Conservation (phyloP, 108 stramenopile species). For the Skeletonema grethae region DNA sequence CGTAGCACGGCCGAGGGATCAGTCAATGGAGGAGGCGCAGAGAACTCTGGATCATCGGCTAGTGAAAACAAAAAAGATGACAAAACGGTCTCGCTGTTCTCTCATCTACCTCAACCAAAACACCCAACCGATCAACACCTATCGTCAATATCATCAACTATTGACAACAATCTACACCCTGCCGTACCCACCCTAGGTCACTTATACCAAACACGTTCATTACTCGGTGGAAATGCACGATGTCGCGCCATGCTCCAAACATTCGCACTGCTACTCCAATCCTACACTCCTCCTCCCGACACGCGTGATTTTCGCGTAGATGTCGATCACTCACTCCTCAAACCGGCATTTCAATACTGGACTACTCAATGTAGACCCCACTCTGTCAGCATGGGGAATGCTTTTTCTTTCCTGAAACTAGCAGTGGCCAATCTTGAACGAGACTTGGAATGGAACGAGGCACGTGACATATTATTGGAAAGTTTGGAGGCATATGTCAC, state of each 20-base stretch:
- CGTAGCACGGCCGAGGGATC: slow-evolving; percentile 8
- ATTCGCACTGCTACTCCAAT: slow-evolving; percentile 68
- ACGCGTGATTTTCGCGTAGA: slow-evolving; percentile 72
- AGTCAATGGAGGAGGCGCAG: slow-evolving; percentile 7
- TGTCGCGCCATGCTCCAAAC: slow-evolving; percentile 91
- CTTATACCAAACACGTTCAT: slow-evolving; percentile 77
- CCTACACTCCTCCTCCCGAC: slow-evolving; percentile 60
- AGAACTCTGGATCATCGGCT: neutral
- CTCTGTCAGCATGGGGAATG: slow-evolving; percentile 96
- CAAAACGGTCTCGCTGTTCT: slow-evolving; percentile 77
- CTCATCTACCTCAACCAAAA: slow-evolving; percentile 84
- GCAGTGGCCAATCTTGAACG: slow-evolving; percentile 88
- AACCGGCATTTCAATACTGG: slow-evolving; percentile 91
- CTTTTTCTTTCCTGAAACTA: slow-evolving; percentile 88
- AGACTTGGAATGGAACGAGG: slow-evolving; percentile 78
- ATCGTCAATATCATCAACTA: slow-evolving; percentile 17
- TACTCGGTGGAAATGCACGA: slow-evolving; percentile 89
- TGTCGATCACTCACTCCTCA: slow-evolving; percentile 81
- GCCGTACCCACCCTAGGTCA: slow-evolving; percentile 83
- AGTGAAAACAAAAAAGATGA: slow-evolving; percentile 22
- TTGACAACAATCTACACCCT: slow-evolving; percentile 68
- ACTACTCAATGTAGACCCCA: slow-evolving; percentile 90
- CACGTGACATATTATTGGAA: slow-evolving; percentile 73
- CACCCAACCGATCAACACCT: slow-evolving; percentile 24
- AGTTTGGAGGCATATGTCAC: slow-evolving; percentile 87